These are phyloP conservation scores for Phytophthora cactorum DNA, from an alignment of 352 stramenopile genomes.

Conservation along the genomic window DNA sequence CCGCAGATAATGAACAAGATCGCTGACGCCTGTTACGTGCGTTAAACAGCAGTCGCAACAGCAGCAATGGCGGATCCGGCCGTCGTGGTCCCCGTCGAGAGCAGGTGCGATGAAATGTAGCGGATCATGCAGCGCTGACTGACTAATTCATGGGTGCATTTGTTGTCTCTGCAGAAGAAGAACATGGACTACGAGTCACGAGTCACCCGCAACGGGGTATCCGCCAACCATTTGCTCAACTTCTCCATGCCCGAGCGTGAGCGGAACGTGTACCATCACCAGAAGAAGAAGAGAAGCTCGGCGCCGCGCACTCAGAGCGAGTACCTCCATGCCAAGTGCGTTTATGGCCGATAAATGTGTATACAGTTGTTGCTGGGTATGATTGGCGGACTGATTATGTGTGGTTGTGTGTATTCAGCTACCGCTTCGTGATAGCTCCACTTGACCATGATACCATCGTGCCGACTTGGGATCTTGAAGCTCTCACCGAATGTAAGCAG, in stretches of 20 bases:
- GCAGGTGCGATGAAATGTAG: conserved; percentile 27
- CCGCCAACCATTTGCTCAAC: conserved; percentile 86
- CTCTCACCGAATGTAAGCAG: conserved; percentile 78
- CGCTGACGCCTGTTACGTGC: conserved; percentile 2
- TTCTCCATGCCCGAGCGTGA: conserved; percentile 83
- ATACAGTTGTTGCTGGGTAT: neutral
- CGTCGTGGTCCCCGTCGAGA: conserved; percentile 46
- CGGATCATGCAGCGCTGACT: conserved; percentile 19
- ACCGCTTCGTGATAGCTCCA: conserved; percentile 82
- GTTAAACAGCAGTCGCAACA: conserved; percentile 35
- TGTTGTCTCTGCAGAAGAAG: conserved; percentile 41
- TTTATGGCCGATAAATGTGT: neutral
- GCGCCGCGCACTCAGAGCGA: conserved; percentile 77
- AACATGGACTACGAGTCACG: conserved; percentile 63
- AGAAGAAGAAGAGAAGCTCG: conserved; percentile 75
- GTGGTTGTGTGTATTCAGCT: conserved; percentile 43
- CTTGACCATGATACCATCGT: conserved; percentile 50
- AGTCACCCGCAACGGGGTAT: conserved; percentile 69
- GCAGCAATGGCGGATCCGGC: conserved; percentile 29
- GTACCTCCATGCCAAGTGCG: conserved; percentile 88
- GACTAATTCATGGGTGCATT: neutral
- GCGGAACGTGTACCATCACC: conserved; percentile 37
- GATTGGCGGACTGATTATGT: neutral
- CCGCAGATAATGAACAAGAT: neutral
- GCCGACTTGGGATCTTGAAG: conserved; percentile 75